Evolutionary conservation across 495 filamentous ascomycete species (phyloP).

Genomic region (Amorphotheca resinae): DNA sequence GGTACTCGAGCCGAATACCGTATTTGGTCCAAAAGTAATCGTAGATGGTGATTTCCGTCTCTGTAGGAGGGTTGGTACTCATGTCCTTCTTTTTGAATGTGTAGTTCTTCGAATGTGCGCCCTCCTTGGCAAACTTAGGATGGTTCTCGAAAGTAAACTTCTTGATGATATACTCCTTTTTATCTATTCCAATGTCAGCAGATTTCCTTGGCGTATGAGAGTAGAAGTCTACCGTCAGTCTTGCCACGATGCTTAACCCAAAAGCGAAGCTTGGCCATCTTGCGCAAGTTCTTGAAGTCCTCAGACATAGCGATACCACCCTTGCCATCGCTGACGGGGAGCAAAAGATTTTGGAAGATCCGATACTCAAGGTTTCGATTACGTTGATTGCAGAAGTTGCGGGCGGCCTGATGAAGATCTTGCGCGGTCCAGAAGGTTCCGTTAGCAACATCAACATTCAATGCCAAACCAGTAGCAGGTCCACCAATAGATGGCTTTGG

Average conservation of each 20-base stretch:
- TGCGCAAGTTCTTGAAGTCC: constrained; percentile 37
- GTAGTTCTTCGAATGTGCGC: constrained; percentile 38
- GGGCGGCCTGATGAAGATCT: constrained; percentile 20
- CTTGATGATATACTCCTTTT: constrained; percentile 50
- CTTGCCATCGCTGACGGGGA: constrained; percentile 9
- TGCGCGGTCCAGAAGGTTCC: constrained; percentile 54
- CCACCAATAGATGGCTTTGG: constrained; percentile 22
- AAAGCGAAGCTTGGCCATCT: constrained; percentile 55
- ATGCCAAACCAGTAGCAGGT: constrained; percentile 39
- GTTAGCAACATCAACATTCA: constrained; percentile 79
- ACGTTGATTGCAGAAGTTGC: constrained; percentile 12
- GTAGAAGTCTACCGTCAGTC: constrained; percentile 16
- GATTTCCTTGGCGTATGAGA: neutral
- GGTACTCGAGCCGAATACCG: constrained; percentile 38
- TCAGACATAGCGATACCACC: constrained; percentile 21
- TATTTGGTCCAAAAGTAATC: constrained; percentile 62
- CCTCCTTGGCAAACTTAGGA: constrained; percentile 17
- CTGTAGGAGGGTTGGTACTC: constrained; percentile 23
- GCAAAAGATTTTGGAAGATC: constrained; percentile 13
- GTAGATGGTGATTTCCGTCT: constrained; percentile 36
- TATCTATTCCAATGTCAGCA: constrained; percentile 14
- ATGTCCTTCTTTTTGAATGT: constrained; percentile 45
- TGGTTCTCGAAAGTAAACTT: constrained; percentile 31
- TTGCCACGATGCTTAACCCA: constrained; percentile 45
- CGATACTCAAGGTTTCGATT: constrained; percentile 10